These are phyloP conservation scores for Dovyalis caffra DNA, from an alignment of 345 rosid genomes.

Conservation along the genomic window DNA sequence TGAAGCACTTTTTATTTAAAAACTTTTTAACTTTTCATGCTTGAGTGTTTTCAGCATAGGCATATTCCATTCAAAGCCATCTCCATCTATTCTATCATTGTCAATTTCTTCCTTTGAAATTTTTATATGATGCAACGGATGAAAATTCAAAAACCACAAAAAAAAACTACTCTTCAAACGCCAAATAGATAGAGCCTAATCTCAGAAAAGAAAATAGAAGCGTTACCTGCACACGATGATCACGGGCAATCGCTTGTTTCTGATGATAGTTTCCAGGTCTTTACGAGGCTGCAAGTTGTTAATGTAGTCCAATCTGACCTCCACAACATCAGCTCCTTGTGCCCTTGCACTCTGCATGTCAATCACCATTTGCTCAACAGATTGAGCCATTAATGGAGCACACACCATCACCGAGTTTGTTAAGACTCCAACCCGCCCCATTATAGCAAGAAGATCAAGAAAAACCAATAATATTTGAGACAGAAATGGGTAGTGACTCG, in stretches of 20 bases:
- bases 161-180: background rate
- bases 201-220: background rate
- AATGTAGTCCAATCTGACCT: slow-evolving; percentile 51
- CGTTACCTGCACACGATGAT: slow-evolving; percentile 42
- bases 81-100: background rate
- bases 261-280: slow-evolving; percentile 45
- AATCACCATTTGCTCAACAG: slow-evolving; percentile 40
- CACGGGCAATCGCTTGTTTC: slow-evolving; percentile 46
- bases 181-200: background rate
- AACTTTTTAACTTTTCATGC: background rate
- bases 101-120: background rate
- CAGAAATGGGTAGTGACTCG: background rate
- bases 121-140: no score
- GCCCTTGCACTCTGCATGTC: slow-evolving; percentile 45
- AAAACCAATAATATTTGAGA: background rate
- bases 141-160: background rate
- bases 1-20: no score
- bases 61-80: background rate
- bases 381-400: slow-evolving; percentile 40
- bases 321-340: slow-evolving; percentile 52
- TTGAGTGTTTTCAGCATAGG: background rate
- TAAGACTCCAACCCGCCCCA: slow-evolving; percentile 24
- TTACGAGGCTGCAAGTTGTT: slow-evolving; percentile 36
- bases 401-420: slow-evolving; percentile 27
- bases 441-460: slow-evolving; percentile 7